A percentile compares a stretch with the other conserved stretches of the same genome.
phyloP scores from a whole-genome alignment of 2,329 filamentous ascomycete genomes.

The Tolypocladium nubicola region DNA sequence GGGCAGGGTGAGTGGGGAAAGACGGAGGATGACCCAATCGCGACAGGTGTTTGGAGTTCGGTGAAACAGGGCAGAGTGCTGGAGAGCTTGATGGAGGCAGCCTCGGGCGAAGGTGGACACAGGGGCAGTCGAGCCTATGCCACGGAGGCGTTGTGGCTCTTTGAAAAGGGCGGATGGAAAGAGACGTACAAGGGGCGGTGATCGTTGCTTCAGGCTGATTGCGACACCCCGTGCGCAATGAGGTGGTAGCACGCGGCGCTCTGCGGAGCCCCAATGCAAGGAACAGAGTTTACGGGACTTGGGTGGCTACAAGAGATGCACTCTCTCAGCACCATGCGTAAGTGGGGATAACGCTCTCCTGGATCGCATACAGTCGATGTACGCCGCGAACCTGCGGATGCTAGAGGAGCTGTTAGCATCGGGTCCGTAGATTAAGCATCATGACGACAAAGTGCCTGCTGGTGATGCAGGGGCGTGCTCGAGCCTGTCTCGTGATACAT shows the following conservation, averaged over 20 bases:
- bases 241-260: neutral
- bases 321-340: neutral
- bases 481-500: neutral
- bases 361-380: neutral
- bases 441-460: neutral
- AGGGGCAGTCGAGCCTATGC: slow-evolving; percentile 75
- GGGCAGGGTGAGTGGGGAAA: slow-evolving; percentile 63
- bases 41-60: slow-evolving; percentile 73
- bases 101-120: slow-evolving; percentile 58
- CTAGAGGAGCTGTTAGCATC: neutral
- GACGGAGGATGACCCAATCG: slow-evolving; percentile 44
- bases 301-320: neutral
- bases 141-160: slow-evolving; percentile 81
- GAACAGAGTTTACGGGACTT: neutral
- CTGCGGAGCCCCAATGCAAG: neutral
- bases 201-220: neutral
- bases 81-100: slow-evolving; percentile 67
- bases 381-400: neutral
- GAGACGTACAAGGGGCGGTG: slow-evolving; percentile 47
- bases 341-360: neutral
- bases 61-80: slow-evolving; percentile 69
- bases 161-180: slow-evolving; percentile 60
- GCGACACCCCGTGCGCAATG: neutral
- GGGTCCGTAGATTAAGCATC: neutral
- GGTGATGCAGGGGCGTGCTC: neutral